These are phyloP conservation scores for Glomus cerebriforme DNA, from an alignment of 192 early-diverging fungal species.

Conservation along the genomic window DNA sequence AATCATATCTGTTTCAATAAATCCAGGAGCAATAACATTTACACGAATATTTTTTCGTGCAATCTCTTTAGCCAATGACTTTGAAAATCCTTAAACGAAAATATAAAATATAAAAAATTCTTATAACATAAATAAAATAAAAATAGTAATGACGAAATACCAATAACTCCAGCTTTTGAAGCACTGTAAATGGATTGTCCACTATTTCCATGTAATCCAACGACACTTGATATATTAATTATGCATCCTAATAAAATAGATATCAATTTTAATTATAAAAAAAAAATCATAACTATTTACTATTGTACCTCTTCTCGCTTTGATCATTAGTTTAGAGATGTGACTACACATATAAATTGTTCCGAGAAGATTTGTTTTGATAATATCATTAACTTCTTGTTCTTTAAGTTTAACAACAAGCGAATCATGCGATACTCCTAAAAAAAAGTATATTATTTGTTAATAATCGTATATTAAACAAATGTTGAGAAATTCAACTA, in stretches of 20 bases:
- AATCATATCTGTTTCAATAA: slow-evolving; percentile 83
- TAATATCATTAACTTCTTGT: slow-evolving; percentile 53
- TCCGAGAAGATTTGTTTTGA: slow-evolving; percentile 72
- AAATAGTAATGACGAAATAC: slow-evolving; percentile 36
- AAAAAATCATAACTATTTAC: not conserved
- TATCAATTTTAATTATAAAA: not conserved
- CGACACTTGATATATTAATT: slow-evolving; percentile 83
- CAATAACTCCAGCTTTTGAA: slow-evolving; percentile 83
- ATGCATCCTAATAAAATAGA: slow-evolving; percentile 57
- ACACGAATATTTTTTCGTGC: slow-evolving; percentile 71
- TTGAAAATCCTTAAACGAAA: slow-evolving; percentile 67
- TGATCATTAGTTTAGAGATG: slow-evolving; percentile 60
- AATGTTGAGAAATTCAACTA: not conserved
- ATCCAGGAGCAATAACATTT: slow-evolving; percentile 87
- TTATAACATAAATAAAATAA: not conserved
- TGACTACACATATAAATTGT: slow-evolving; percentile 63
- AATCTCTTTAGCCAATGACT: slow-evolving; percentile 80
- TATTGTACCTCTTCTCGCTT: slow-evolving; percentile 51
- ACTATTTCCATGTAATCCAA: slow-evolving; percentile 71
- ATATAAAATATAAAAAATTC: not conserved
- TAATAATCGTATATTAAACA: not conserved
- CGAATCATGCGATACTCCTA: slow-evolving; percentile 58
- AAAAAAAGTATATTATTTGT: slow-evolving; percentile 28
- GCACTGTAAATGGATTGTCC: slow-evolving; percentile 81
- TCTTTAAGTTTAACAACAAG: slow-evolving; percentile 49